Conservation (phyloP, 1,284 basidiomycete species). For the Ustilago esculenta region DNA sequence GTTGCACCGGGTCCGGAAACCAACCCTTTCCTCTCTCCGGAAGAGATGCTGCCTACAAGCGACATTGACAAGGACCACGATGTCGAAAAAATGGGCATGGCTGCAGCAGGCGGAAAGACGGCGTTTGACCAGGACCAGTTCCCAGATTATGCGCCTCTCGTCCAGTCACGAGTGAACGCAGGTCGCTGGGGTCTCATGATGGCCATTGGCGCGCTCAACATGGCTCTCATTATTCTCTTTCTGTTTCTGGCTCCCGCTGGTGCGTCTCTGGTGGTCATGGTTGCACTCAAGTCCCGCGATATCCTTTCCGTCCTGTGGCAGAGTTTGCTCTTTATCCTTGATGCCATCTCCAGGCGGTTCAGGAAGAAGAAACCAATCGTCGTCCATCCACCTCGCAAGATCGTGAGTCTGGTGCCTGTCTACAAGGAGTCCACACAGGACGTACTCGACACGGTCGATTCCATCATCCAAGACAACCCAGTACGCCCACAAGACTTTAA, state of each 20-base stretch:
- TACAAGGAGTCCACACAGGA: constrained; percentile 37
- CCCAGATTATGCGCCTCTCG: constrained; percentile 26
- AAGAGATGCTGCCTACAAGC: constrained; percentile 2
- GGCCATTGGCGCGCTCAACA: constrained; percentile 23
- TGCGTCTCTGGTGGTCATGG: constrained; percentile 23
- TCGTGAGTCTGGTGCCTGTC: constrained; percentile 32
- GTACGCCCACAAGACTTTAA: constrained; percentile 21
- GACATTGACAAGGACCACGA: constrained; percentile 11
- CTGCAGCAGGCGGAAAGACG: not conserved
- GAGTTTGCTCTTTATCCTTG: constrained; percentile 14
- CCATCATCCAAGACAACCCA: constrained; percentile 30
- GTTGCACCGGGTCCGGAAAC: not conserved
- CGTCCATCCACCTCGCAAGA: constrained; percentile 29
- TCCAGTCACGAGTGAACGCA: constrained; percentile 21
- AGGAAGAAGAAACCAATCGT: constrained; percentile 7
- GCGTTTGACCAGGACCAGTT: constrained; percentile 16
- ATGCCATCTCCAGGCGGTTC: constrained; percentile 5
- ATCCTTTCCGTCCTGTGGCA: constrained; percentile 37
- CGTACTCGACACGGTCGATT: constrained; percentile 33
- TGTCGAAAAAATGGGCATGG: constrained; percentile 8
- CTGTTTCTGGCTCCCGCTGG: constrained; percentile 20
- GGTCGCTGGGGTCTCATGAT: constrained; percentile 26
- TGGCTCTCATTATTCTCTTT: constrained; percentile 22
- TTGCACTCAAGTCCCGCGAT: constrained; percentile 28
- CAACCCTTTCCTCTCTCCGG: constrained; percentile 2